Percentiles rank a stretch among this genome's conserved stretches.
These are phyloP conservation scores for Vigna radiata DNA, from an alignment of 306 rosid genomes.

Conservation along the genomic window DNA sequence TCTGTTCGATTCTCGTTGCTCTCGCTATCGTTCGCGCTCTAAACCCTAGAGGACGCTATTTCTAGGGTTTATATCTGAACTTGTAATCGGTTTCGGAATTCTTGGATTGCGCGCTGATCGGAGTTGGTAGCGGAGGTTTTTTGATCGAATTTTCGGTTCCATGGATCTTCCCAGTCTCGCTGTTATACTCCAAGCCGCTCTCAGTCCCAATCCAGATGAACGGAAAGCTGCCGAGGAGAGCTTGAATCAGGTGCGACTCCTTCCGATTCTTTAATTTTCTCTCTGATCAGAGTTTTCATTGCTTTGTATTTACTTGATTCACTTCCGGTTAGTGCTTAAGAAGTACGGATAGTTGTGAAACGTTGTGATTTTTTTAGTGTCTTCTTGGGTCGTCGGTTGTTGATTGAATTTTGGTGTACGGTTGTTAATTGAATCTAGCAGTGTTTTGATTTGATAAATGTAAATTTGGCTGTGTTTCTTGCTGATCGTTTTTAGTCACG, in stretches of 20 bases:
- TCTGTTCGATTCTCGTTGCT: slow-evolving; percentile 46
- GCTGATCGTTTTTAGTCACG: not conserved
- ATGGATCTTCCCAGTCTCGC: slow-evolving; percentile 94
- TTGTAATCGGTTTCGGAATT: slow-evolving; percentile 32
- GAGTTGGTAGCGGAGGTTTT: not conserved
- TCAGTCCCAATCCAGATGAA: slow-evolving; percentile 88
- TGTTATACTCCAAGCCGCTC: slow-evolving; percentile 88
- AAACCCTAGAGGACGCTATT: slow-evolving; percentile 54
- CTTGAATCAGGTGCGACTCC: slow-evolving; percentile 76
- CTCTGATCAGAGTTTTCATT: slow-evolving; percentile 29
- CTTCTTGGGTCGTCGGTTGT: not conserved
- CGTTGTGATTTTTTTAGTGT: not conserved
- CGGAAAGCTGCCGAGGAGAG: slow-evolving; percentile 93
- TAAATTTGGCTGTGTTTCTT: slow-evolving; percentile 6
- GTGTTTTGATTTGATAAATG: not conserved
- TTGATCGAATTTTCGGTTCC: slow-evolving; percentile 35
- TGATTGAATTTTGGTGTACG: not conserved
- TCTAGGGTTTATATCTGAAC: slow-evolving; percentile 64
- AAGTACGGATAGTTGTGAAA: not conserved
- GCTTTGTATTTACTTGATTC: slow-evolving; percentile 22
- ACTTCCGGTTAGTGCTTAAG: not conserved
- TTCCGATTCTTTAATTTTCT: slow-evolving; percentile 20
- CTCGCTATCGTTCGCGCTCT: slow-evolving; percentile 22
- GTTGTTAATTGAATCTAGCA: not conserved
- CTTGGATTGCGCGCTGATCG: not conserved